phyloP scores from a whole-genome alignment of 2,329 filamentous ascomycete species.

The Pseudogymnoascus sp. region DNA sequence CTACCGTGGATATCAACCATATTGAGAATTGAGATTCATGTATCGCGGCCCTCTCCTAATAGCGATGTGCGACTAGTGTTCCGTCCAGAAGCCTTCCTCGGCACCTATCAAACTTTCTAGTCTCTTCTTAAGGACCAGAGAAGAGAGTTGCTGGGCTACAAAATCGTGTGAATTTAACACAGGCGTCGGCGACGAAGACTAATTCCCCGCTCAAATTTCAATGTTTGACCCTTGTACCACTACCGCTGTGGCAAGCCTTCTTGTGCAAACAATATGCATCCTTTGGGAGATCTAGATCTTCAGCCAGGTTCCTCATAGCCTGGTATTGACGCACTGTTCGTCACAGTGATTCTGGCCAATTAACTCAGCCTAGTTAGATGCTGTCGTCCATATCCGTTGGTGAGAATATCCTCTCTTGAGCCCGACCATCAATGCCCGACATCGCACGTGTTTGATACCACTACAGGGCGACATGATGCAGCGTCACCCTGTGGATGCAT shows the following conservation, averaged over 20 bases:
- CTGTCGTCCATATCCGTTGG: neutral
- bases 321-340: neutral
- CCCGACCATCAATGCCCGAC: neutral
- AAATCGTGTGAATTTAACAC: neutral
- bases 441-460: conserved; percentile 1
- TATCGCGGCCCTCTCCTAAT: neutral
- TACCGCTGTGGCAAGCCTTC: neutral
- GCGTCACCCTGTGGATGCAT: neutral
- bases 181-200: neutral
- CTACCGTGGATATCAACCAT: neutral
- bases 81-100: neutral
- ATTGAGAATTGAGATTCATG: neutral
- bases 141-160: neutral
- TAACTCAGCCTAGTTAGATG: neutral
- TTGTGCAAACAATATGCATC: neutral
- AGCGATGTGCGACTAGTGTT: neutral
- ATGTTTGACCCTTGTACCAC: neutral
- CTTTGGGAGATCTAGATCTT: neutral
- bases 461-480: neutral
- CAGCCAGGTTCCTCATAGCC: neutral
- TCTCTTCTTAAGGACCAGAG: neutral
- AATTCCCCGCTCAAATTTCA: neutral
- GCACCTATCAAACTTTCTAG: neutral
- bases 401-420: neutral
- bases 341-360: neutral